Percentiles rank a stretch among this genome's conserved stretches.
Conservation (phyloP, 805 yeast genomes). For the Zygotorulaspora sp. region DNA sequence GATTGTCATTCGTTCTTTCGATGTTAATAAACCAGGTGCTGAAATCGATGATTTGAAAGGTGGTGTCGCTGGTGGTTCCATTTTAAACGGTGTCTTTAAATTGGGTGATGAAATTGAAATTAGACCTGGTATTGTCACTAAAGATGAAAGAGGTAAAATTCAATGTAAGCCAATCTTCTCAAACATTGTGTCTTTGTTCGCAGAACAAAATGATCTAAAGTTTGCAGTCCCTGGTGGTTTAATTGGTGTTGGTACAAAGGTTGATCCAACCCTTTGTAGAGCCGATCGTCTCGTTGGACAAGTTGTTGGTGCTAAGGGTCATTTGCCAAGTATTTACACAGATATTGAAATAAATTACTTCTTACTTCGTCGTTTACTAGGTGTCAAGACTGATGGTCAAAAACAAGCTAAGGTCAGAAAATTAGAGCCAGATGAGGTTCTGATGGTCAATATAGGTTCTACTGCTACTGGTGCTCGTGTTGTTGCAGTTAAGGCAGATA, state of each 20-base stretch:
- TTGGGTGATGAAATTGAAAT: slow-evolving; percentile 98
- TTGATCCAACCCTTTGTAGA: slow-evolving; percentile 97
- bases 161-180: slow-evolving; percentile 96
- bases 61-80: slow-evolving; percentile 99
- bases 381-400: slow-evolving; percentile 97
- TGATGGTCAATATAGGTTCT: slow-evolving; percentile 98
- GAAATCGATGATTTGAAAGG: slow-evolving; percentile 96
- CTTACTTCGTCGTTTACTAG: slow-evolving; percentile 91
- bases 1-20: slow-evolving; percentile 96
- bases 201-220: slow-evolving; percentile 95
- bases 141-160: slow-evolving; percentile 80
- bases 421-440: slow-evolving; percentile 87
- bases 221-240: slow-evolving; percentile 99
- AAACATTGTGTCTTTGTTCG: slow-evolving; percentile 87
- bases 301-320: slow-evolving; percentile 96
- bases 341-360: slow-evolving; percentile 97
- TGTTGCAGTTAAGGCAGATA: slow-evolving; percentile 95
- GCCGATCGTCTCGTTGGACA: slow-evolving; percentile 99
- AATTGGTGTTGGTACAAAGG: slow-evolving; percentile 98
- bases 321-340: slow-evolving; percentile 91
- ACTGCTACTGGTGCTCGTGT: slow-evolving; percentile 99
- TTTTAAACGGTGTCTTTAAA: slow-evolving; percentile 92
- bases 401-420: slow-evolving; percentile 96
- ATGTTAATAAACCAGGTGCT: slow-evolving; percentile 98
- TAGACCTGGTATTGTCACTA: slow-evolving; percentile 98